phyloP scores from a whole-genome alignment of 1,139 yeast species.

The Suhomyces bolitotheri region DNA sequence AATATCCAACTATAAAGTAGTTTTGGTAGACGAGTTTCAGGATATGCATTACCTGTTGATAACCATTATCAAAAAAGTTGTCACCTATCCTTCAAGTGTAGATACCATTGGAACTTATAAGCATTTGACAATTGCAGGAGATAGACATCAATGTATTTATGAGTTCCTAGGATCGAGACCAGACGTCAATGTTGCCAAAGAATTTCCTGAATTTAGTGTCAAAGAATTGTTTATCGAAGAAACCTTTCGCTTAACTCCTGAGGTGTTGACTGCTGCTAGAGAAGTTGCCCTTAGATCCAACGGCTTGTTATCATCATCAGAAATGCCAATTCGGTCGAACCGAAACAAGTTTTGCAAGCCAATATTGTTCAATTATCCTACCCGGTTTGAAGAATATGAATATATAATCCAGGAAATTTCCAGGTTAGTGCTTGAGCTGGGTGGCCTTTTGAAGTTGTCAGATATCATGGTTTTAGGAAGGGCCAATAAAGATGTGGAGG shows the following conservation, averaged over 20 bases:
- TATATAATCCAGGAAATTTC: constrained; percentile 49
- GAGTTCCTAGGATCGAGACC: constrained; percentile 60
- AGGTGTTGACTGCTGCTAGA: constrained; percentile 47
- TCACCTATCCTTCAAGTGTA: constrained; percentile 27
- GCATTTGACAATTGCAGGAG: constrained; percentile 72
- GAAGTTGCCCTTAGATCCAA: constrained; percentile 18
- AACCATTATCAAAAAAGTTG: constrained; percentile 43
- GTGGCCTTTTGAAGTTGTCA: constrained; percentile 44
- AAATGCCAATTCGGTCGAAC: constrained; percentile 16
- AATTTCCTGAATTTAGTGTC: constrained; percentile 27
- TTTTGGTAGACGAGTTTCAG: constrained; percentile 75
- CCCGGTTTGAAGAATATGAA: constrained; percentile 36
- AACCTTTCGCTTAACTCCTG: constrained; percentile 61
- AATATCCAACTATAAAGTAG: constrained; percentile 31
- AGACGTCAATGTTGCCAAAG: constrained; percentile 22
- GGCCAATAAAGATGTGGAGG: constrained; percentile 55
- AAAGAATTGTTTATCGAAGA: constrained; percentile 41
- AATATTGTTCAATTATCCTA: constrained; percentile 19
- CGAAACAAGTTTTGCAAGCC: constrained; percentile 34
- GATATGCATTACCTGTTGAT: constrained; percentile 61
- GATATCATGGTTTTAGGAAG: constrained; percentile 59
- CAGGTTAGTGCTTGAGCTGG: constrained; percentile 44
- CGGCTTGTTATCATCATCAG: constrained; percentile 1
- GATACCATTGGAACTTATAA: constrained; percentile 19
- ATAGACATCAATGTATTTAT: constrained; percentile 70